Evolutionary conservation across 352 stramenopile genomes (phyloP).

Genomic region (Globisporangium orthogonon): DNA sequence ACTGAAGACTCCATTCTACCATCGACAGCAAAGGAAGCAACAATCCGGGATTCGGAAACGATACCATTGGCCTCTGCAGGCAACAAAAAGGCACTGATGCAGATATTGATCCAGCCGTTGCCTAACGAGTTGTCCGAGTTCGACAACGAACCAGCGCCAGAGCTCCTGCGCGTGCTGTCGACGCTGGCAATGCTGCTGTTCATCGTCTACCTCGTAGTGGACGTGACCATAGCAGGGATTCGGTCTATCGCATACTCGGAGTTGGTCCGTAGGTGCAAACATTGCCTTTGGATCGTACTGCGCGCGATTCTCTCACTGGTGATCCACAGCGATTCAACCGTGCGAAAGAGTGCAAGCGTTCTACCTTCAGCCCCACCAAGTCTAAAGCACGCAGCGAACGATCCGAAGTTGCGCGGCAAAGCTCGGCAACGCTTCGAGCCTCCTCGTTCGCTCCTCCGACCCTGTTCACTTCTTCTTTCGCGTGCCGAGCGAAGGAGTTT

Average conservation of each 20-base stretch:
- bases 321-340: conserved; percentile 6
- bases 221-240: conserved; percentile 13
- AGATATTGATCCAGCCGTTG: not conserved
- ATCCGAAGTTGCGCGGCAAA: not conserved
- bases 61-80: too few species aligned
- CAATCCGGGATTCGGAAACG: too few species aligned
- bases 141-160: not conserved
- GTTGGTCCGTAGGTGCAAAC: not conserved
- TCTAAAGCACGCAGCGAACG: not conserved
- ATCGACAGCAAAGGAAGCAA: too few species aligned
- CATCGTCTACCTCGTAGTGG: conserved; percentile 19
- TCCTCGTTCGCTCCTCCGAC: not conserved
- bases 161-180: conserved; percentile 10
- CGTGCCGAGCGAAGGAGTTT: not conserved
- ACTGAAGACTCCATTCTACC: too few species aligned
- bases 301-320: not conserved
- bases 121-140: conserved; percentile 8
- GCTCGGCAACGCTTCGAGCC: not conserved
- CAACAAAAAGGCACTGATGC: too few species aligned
- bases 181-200: conserved; percentile 20
- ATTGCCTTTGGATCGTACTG: not conserved
- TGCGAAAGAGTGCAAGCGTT: not conserved
- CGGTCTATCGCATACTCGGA: conserved; percentile 3
- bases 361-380: not conserved
- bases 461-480: not conserved